A percentile compares a stretch with the other conserved stretches of the same genome.
These are phyloP conservation scores for Eucalyptus marginata DNA, from an alignment of 345 rosid species.

Conservation along the genomic window DNA sequence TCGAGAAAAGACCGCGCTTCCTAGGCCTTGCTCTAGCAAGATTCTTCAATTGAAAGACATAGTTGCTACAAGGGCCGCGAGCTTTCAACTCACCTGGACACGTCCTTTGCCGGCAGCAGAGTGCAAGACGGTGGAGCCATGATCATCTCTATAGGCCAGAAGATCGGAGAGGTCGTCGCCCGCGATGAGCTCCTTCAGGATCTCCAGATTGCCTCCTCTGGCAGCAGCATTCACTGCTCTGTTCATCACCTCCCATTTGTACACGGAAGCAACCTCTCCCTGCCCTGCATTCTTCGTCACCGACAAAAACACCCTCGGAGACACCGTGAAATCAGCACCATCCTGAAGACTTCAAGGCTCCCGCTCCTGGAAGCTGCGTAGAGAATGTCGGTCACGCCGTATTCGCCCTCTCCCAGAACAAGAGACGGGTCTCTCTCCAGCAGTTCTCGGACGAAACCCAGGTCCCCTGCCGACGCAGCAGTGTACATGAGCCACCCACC, in stretches of 20 bases:
- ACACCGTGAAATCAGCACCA: conserved; percentile 53
- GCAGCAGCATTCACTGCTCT: conserved; percentile 88
- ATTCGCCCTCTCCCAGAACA: conserved; percentile 93
- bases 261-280: conserved; percentile 48
- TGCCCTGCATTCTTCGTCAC: conserved; percentile 25
- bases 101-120: conserved; percentile 88
- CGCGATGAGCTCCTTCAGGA: conserved; percentile 38
- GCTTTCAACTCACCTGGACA: conserved; percentile 36
- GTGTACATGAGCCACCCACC: conserved; percentile 91
- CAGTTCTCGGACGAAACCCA: conserved; percentile 46
- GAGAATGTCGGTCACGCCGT: conserved; percentile 78
- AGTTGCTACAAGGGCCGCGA: not conserved
- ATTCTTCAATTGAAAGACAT: not conserved
- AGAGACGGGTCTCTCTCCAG: conserved; percentile 64
- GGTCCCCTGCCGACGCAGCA: conserved; percentile 93
- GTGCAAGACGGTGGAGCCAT: conserved; percentile 77
- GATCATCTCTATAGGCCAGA: conserved; percentile 55
- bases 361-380: conserved; percentile 86
- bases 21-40: not conserved
- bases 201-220: conserved; percentile 61
- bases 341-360: conserved; percentile 46
- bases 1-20: not conserved
- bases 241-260: conserved; percentile 70
- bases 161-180: conserved; percentile 24
- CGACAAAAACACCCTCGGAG: conserved; percentile 57